phyloP scores from a whole-genome alignment of 306 rosid species.

The Rosa lucieae region DNA sequence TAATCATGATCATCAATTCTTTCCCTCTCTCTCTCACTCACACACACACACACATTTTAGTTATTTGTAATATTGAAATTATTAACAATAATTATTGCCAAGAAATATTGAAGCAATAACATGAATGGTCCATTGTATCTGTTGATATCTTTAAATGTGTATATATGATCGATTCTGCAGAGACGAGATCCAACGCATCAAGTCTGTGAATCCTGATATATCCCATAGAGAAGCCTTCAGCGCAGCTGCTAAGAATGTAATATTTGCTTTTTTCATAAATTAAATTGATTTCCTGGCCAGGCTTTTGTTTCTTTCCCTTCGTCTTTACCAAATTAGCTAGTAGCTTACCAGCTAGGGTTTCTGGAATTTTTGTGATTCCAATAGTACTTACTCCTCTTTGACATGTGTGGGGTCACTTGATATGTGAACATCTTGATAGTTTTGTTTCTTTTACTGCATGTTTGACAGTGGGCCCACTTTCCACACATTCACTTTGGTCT shows the following conservation, averaged over 20 bases:
- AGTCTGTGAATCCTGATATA: conserved; percentile 55
- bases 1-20: neutral
- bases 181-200: conserved; percentile 65
- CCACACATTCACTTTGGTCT: conserved; percentile 66
- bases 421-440: conserved; percentile 16
- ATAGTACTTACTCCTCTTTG: neutral
- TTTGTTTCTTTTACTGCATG: conserved; percentile 6
- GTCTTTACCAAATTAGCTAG: conserved; percentile 28
- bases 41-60: neutral
- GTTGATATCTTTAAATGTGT: neutral
- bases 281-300: neutral
- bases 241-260: conserved; percentile 61
- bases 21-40: neutral
- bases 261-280: neutral
- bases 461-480: conserved; percentile 55
- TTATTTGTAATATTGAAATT: neutral
- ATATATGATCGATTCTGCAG: conserved; percentile 29
- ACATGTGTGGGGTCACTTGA: conserved; percentile 4
- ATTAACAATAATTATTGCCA: neutral
- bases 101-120: conserved; percentile 12
- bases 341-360: conserved; percentile 17
- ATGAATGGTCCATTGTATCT: conserved; percentile 5
- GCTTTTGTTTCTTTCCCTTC: neutral
- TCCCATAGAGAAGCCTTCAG: conserved; percentile 63
- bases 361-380: neutral